phyloP scores from a whole-genome alignment of 192 early-diverging fungal species.

The Umbelopsis isabellina region DNA sequence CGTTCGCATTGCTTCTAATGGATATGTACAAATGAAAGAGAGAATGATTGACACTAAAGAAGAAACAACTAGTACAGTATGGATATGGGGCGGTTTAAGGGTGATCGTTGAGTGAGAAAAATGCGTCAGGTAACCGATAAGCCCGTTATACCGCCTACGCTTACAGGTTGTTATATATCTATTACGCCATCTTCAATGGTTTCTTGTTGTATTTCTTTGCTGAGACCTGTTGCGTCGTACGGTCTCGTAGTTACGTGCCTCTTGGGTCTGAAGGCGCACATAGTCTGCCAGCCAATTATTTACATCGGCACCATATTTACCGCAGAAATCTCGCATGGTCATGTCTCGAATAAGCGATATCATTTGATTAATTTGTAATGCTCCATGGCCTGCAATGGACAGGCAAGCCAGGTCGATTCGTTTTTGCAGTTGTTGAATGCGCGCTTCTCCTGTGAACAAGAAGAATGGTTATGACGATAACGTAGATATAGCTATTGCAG shows the following conservation, averaged over 20 bases:
- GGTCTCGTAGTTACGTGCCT: conserved; percentile 8
- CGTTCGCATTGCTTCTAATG: too few species aligned
- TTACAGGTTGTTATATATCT: background rate
- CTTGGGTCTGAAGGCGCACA: conserved; percentile 6
- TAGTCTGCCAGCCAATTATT: conserved; percentile 22
- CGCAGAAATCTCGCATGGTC: conserved; percentile 19
- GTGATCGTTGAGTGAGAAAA: too few species aligned
- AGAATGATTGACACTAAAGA: too few species aligned
- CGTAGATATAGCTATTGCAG: too few species aligned
- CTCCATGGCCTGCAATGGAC: conserved; percentile 11
- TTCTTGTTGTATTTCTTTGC: background rate
- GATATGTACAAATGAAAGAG: too few species aligned
- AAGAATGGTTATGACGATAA: too few species aligned
- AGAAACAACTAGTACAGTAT: too few species aligned
- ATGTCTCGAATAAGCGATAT: conserved; percentile 15
- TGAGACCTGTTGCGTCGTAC: conserved; percentile 3
- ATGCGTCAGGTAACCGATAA: too few species aligned
- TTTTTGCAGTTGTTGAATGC: conserved; percentile 9
- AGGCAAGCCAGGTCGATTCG: conserved; percentile 11
- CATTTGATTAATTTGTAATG: conserved; percentile 15
- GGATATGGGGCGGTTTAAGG: too few species aligned
- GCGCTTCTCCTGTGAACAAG: background rate
- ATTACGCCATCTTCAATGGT: background rate
- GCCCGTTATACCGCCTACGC: too few species aligned
- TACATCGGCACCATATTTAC: conserved; percentile 12